phyloP scores from a whole-genome alignment of 352 stramenopile genomes.

The Globisporangium camurandrum region DNA sequence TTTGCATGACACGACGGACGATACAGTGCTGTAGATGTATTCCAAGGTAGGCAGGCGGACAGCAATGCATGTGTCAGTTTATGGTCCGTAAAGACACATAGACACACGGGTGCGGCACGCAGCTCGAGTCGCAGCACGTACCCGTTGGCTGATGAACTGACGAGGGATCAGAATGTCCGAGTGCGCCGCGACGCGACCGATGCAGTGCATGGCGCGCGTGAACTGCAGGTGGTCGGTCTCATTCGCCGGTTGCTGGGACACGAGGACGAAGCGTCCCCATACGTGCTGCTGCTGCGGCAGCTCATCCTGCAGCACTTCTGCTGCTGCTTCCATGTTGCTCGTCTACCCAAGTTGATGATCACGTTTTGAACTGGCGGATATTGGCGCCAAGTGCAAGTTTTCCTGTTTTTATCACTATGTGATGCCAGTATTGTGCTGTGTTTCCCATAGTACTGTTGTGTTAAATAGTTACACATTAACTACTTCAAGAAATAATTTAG shows the following conservation, averaged over 20 bases:
- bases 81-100: neutral
- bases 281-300: slow-evolving; percentile 8
- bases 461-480: too few species aligned
- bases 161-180: slow-evolving; percentile 47
- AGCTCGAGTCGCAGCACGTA: slow-evolving; percentile 17
- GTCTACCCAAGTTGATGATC: neutral
- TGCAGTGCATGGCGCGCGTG: slow-evolving; percentile 23
- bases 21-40: slow-evolving; percentile 42
- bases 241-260: slow-evolving; percentile 41
- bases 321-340: neutral
- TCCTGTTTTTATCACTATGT: neutral
- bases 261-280: slow-evolving; percentile 55
- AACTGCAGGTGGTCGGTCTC: slow-evolving; percentile 70
- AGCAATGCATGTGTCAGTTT: neutral
- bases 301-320: neutral
- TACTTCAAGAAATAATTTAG: too few species aligned
- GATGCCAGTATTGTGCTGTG: neutral
- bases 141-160: slow-evolving; percentile 59
- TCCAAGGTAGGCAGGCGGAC: neutral
- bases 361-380: neutral
- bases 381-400: neutral
- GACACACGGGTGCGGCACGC: neutral
- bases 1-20: slow-evolving; percentile 26
- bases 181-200: slow-evolving; percentile 41
- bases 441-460: too few species aligned